Evolutionary conservation across 2,329 filamentous ascomycete species (phyloP), one percentile per base, ranked within the genome.

Genomic region (Chaetothyriales sp.): DNA sequence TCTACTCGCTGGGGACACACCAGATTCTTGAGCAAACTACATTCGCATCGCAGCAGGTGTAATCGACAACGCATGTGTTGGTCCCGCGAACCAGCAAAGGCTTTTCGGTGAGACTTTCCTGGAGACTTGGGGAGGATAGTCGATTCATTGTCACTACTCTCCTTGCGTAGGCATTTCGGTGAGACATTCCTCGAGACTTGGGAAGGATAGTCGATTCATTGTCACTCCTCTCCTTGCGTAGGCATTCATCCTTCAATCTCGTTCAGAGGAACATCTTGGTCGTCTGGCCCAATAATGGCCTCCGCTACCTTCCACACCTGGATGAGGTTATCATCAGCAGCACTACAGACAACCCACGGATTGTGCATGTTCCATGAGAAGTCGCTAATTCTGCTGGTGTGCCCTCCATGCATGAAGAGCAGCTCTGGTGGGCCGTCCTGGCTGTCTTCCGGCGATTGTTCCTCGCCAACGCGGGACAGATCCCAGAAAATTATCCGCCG

Each of bases 351-450:
- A 51, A 95, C 80, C 94, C 94, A 98, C 4, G 90, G 89, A 63
- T 95, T 89, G 66, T 94, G 95, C 60, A 82, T 81, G 69, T 98
- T 98, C 90, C 90, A 98, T 70, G 85, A 90, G 65, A 98, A 98
- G 69, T 98, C 94, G 37, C 87, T 89, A 56, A 98, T 81, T 60
- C 94, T 85, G 70, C 95, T 95, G 9, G 92, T 98, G 72, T 98
- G 94, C 29, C 92, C 92, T 55, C 92, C 92, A 64, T 98, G 92
- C 89, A 98, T 97, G 71, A 98, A 98, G 1, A 98, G 73, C 85
- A 98, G 75, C 69, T 98, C 92, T 49, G 92, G 90, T 1, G 89
- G 86, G 0, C 92, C 92, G 65, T 98, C 92, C 61, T 97, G 90
- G 48, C 85, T 84, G 67, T 98, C 92, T 60, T 98, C 94, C 2